Conservation (phyloP, 345 rosid species). For the Trapa incisa region DNA sequence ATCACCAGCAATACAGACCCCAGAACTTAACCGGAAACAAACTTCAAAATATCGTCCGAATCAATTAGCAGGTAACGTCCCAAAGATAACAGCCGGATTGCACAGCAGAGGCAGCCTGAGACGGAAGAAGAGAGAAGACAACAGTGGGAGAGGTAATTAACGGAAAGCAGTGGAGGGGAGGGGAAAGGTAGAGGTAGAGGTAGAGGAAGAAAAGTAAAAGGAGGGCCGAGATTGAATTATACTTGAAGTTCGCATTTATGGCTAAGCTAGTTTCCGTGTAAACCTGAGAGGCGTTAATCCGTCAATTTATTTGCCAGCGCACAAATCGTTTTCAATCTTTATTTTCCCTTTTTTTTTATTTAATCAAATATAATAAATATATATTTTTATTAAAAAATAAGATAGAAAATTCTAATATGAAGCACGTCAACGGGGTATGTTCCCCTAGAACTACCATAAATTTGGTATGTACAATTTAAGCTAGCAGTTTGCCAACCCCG, state of each 20-base stretch:
- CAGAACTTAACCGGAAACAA: background rate
- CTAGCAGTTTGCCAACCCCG: no score
- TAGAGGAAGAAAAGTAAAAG: background rate
- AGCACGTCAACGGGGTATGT: no score
- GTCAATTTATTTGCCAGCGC: background rate
- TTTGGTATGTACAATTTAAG: no score
- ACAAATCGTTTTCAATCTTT: background rate
- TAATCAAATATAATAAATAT: no score
- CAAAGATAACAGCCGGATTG: background rate
- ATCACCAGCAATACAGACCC: background rate
- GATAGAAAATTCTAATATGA: no score
- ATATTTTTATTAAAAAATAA: no score
- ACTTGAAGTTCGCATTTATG: background rate
- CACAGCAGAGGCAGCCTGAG: background rate
- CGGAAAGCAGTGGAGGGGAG: background rate
- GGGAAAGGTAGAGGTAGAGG: background rate
- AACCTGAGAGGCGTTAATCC: background rate
- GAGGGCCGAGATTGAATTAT: background rate
- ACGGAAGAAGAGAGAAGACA: background rate
- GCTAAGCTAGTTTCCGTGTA: background rate
- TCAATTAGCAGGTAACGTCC: background rate
- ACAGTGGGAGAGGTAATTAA: background rate
- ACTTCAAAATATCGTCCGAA: background rate
- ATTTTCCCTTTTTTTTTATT: background rate
- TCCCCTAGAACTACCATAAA: no score